Evolutionary conservation across 2,329 filamentous ascomycete species (phyloP).

Genomic region (Westerdykella ornata): DNA sequence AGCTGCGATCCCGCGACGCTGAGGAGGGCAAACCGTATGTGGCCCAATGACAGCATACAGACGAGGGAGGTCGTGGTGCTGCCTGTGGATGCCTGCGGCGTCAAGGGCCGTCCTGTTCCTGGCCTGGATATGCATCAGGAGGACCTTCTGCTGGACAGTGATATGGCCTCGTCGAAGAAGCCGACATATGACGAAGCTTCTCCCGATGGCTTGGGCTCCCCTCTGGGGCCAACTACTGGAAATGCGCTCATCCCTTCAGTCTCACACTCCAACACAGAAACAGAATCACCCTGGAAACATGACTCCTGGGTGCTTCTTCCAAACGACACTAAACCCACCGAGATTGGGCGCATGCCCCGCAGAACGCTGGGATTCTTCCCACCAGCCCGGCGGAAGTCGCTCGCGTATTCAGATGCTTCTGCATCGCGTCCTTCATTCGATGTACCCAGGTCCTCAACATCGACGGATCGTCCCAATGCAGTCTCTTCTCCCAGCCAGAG

Average conservation of each 20-base stretch:
- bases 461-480: constrained; percentile 31
- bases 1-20: constrained; percentile 78
- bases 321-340: constrained; percentile 61
- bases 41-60: constrained; percentile 89
- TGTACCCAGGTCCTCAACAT: constrained; percentile 44
- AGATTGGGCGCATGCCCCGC: constrained; percentile 78
- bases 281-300: constrained; percentile 70
- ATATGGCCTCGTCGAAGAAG: constrained; percentile 17
- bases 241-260: constrained; percentile 30
- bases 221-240: constrained; percentile 30
- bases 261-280: constrained; percentile 41
- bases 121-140: constrained; percentile 30
- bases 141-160: constrained; percentile 25
- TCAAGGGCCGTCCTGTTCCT: constrained; percentile 61
- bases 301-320: constrained; percentile 84
- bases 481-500: constrained; percentile 20
- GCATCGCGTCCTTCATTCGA: constrained; percentile 64
- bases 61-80: constrained; percentile 72
- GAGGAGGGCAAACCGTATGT: constrained; percentile 83
- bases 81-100: constrained; percentile 81
- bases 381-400: constrained; percentile 79
- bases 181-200: neutral
- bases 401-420: constrained; percentile 55
- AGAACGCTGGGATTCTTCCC: constrained; percentile 86
- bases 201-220: constrained; percentile 35